These are phyloP conservation scores for Colletotrichum camelliae DNA, from an alignment of 2,329 filamentous ascomycete species.

Conservation along the genomic window DNA sequence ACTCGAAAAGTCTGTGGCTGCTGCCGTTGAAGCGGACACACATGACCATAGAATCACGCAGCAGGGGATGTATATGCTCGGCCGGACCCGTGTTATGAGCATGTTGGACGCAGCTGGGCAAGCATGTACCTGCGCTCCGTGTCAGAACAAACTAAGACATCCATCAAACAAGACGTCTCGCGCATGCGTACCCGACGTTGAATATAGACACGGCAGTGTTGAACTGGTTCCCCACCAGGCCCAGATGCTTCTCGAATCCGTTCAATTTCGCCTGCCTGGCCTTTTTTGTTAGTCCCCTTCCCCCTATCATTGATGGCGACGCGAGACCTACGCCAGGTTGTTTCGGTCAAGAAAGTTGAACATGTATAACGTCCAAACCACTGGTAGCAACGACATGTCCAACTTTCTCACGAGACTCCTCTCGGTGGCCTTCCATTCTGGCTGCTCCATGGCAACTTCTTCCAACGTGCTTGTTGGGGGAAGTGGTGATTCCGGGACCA, in stretches of 20 bases:
- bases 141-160: not conserved
- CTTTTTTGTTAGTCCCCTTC: not conserved
- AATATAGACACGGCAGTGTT: constrained; percentile 18
- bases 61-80: constrained; percentile 25
- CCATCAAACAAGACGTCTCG: not conserved
- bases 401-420: constrained; percentile 26
- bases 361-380: constrained; percentile 21
- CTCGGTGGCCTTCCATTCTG: constrained; percentile 11
- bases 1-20: constrained; percentile 6
- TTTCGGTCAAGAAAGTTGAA: constrained; percentile 23
- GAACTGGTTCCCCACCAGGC: constrained; percentile 17
- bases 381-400: constrained; percentile 28
- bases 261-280: constrained; percentile 15
- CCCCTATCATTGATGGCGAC: no score
- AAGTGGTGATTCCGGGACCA: not conserved
- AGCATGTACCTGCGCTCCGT: constrained; percentile 19
- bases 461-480: not conserved
- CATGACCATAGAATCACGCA: constrained; percentile 23
- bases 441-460: not conserved
- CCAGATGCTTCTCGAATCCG: constrained; percentile 14
- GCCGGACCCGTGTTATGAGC: constrained; percentile 24
- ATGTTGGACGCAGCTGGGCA: constrained; percentile 28
- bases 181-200: constrained; percentile 4
- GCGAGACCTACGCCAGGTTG: constrained; percentile 20
- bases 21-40: constrained; percentile 20